Conservation (phyloP, 305 asterid species). For the Ilex paraguariensis region DNA sequence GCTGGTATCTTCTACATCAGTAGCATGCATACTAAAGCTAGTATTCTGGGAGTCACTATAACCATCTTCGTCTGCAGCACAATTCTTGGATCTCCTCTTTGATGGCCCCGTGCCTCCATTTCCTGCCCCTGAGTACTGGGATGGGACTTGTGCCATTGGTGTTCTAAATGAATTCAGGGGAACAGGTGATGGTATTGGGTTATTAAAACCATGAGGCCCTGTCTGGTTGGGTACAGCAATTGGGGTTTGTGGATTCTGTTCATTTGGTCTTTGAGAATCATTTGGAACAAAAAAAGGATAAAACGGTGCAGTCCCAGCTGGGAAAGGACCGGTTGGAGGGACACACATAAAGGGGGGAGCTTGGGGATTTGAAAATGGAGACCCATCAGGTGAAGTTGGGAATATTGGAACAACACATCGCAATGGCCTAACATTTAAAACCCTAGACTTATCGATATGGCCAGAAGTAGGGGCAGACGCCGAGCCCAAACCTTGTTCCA, state of each 20-base stretch:
- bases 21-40: constrained; percentile 16
- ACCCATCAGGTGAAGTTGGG: constrained; percentile 51
- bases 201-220: too few relatives aligned
- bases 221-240: too few relatives aligned
- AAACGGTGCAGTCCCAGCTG: constrained; percentile 71
- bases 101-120: too few relatives aligned
- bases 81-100: background rate
- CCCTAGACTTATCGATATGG: constrained; percentile 60
- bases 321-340: constrained; percentile 84
- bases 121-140: too few relatives aligned
- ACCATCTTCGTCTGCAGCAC: too few relatives aligned
- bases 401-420: constrained; percentile 75
- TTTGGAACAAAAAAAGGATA: constrained; percentile 51
- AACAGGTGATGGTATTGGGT: too few relatives aligned
- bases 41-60: too few relatives aligned
- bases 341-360: constrained; percentile 79
- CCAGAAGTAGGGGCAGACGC: constrained; percentile 34
- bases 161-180: constrained; percentile 53
- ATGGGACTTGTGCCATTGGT: constrained; percentile 22
- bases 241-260: constrained; percentile 5
- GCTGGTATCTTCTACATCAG: constrained; percentile 37
- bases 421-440: constrained; percentile 64
- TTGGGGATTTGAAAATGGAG: constrained; percentile 46
- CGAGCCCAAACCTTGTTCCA: constrained; percentile 67
- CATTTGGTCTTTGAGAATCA: constrained; percentile 17